Base-by-base conservation (phyloP, 1,284 basidiomycete genomes). In the Leccinum brunneo-olivaceum region DNA sequence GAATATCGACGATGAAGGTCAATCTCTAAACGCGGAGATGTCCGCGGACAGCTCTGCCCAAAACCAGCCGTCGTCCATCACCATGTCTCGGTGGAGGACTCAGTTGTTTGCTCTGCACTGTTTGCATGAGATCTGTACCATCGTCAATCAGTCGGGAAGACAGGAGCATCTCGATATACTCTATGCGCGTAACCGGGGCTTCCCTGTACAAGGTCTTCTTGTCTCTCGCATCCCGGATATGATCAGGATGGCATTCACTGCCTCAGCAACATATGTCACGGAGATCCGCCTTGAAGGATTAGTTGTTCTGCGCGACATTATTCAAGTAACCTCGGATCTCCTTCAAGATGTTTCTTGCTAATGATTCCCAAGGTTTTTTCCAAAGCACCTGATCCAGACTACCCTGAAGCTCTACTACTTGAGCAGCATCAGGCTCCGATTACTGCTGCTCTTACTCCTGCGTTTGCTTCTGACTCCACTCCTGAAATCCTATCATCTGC, bases 401-500 rank as follows among this genome's bases (percentile, higher is more conserved):
- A 93, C 57, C 85, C 90, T 34, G 90, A 91, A 50, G 81, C 90
- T 0, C 71, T 94, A 4, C 70, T 99, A 2, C 74, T 99, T n/a
- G 95, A 98, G 61, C 96, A 99, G 63, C 90, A 97, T 63, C 95
- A 98, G 67, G 96, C 96, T 0, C 95, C 96, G 0, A 96, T 98
- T 48, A 95, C 95, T 1, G 92, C 96, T 2, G 96, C 96, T 0
- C 74, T 98, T n/a, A 98, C 94, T 0, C 95, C 96, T 0, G 94
- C 95, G 0, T 98, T 98, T 59, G 89, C 90, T 4, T 74, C 87
- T 0, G 96, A 98, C 60, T 91, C 93, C 1, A 92, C 93, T 1
- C 94, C 95, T 0, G 95, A 98, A 61, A 95, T 99, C 18, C 62
- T 98, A 25, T 90, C 94, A 0, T 82, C 86, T 12, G 95, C 94